Evolutionary conservation across 345 rosid genomes (phyloP), one percentile per base, ranked within the genome.

Genomic region (Ceriops tagal): DNA sequence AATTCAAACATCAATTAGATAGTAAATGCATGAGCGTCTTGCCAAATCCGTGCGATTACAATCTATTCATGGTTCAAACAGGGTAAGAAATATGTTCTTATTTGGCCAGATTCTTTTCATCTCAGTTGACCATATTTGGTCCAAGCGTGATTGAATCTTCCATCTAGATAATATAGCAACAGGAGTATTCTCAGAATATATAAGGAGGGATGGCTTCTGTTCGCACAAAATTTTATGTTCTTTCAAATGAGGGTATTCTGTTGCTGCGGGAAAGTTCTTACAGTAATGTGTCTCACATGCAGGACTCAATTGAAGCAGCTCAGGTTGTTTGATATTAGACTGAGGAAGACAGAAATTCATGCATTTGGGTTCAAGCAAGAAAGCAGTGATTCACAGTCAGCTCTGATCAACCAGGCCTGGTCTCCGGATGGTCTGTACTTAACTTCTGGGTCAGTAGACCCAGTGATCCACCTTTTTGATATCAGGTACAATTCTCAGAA

Each of bases 21-120:
- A 87, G 85, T 78, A 93, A 91, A 80, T 93, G 98, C 87, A 89
- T 93, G 98, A 91, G 97, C 53, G 89, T 91, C 49, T 84, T 88
- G 68, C 88, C 98, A 53, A 91, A 93, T 69, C 98, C 98, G 22
- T 80, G 95, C 7, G 98, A 93, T 79, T 89, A 88, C 85, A 91
- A 91, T 79, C 87, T 93, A 15, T 93, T 91, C 75, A 88, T 93
- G 97, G 97, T 91, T 73, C 97, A 91, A 74, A 84, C 96, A 0
- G 98, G 97, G 98, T 93, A 86, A 83, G 86, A 43, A 76, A 16
- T 24, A 24, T 39, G n/a, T 16, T 24, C 1, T 19, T 9, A 8
- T n/a, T 56, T 47, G 49, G n/a, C 24, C 22, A 7, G 6, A 20
- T 28, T 32, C 19, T 62, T 51, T 21, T 39, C 28, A 62, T 27